phyloP scores from a whole-genome alignment of 768 basidiomycete genomes.

The Tricholomella constricta region DNA sequence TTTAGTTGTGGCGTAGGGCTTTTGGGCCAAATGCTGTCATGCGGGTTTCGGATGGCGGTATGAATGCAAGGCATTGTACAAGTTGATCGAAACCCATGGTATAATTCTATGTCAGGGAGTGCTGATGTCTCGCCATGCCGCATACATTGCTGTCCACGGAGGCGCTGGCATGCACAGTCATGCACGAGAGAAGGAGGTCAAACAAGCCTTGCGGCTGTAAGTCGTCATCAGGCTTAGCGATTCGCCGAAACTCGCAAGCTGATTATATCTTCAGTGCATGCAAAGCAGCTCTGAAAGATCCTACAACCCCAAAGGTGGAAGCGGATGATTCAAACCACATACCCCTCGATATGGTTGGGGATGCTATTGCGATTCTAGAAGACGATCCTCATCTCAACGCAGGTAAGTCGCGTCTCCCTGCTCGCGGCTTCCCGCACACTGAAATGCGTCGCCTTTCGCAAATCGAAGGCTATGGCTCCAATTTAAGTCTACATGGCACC shows the following conservation, averaged over 20 bases:
- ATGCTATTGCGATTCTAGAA: conserved; percentile 61
- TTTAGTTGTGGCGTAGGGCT: not conserved
- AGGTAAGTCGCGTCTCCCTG: conserved; percentile 40
- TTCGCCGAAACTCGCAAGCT: not conserved
- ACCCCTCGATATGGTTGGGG: conserved; percentile 50
- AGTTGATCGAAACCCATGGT: not conserved
- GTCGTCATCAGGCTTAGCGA: conserved; percentile 6
- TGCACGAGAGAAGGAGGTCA: conserved; percentile 51
- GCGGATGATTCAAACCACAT: conserved; percentile 15
- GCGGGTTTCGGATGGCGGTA: not conserved
- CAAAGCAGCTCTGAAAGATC: conserved; percentile 35
- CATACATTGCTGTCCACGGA: conserved; percentile 69
- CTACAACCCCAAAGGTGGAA: not conserved
- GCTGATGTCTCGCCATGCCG: conserved; percentile 14
- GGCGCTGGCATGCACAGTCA: conserved; percentile 71
- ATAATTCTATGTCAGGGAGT: not conserved
- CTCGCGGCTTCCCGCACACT: not conserved
- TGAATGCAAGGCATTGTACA: not conserved
- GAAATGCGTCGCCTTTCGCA: not conserved
- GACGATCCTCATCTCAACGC: conserved; percentile 72
- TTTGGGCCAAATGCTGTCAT: not conserved
- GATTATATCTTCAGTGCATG: conserved; percentile 50
- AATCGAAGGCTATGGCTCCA: conserved; percentile 70
- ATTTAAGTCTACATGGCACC: conserved; percentile 69
- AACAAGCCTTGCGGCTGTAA: conserved; percentile 58